phyloP scores from a whole-genome alignment of 495 filamentous ascomycete species.

The Cetradonia linearis region DNA sequence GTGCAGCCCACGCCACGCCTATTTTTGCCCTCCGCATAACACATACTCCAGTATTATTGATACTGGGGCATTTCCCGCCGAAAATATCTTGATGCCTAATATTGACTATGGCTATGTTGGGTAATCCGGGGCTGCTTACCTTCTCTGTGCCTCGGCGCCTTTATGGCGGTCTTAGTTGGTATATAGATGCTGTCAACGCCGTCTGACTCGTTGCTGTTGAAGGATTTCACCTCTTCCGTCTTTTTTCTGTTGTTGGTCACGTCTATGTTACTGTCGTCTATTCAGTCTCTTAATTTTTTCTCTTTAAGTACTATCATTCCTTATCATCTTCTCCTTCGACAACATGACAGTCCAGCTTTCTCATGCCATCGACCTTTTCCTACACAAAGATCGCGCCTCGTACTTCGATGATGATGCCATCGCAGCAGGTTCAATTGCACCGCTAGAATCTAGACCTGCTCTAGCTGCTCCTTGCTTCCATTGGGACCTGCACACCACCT shows the following conservation, averaged over 20 bases:
- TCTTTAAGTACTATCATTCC: neutral
- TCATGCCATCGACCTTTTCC: conserved; percentile 15
- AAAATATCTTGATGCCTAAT: neutral
- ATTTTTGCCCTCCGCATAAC: conserved; percentile 6
- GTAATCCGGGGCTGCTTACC: neutral
- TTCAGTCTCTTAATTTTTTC: neutral
- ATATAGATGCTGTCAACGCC: conserved; percentile 2
- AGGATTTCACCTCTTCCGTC: neutral
- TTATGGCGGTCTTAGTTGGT: neutral
- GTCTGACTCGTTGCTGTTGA: neutral
- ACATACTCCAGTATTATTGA: too few species aligned
- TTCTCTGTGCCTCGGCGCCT: neutral
- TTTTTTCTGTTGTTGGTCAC: neutral
- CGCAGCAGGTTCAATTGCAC: conserved; percentile 7
- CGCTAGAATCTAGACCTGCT: neutral
- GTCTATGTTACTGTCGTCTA: neutral
- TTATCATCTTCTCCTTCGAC: neutral
- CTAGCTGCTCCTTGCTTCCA: conserved; percentile 11
- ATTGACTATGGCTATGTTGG: conserved; percentile 1
- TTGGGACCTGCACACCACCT: conserved; percentile 21
- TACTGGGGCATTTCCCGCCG: neutral
- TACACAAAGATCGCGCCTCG: conserved; percentile 14
- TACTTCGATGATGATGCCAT: conserved; percentile 13
- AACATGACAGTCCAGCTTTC: conserved; percentile 7
- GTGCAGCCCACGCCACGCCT: conserved; percentile 1